Percentiles rank a stretch among this genome's conserved stretches.
phyloP scores from a whole-genome alignment of 2,329 filamentous ascomycete species.

The Phialophora macrospora region DNA sequence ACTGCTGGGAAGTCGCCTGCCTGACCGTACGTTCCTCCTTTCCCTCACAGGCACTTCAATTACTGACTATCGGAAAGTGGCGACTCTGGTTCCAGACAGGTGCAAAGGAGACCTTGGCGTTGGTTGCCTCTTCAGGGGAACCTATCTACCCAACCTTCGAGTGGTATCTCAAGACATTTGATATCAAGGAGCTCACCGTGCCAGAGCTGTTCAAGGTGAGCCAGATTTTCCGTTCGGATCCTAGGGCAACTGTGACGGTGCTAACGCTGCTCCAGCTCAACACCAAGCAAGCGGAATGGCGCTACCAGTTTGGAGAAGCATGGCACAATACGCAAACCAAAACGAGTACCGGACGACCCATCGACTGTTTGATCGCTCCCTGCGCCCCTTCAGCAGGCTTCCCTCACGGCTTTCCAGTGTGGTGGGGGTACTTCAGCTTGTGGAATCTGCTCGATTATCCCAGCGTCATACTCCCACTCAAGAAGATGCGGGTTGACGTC shows the following conservation, averaged over 20 bases:
- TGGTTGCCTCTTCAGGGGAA: conserved; percentile 61
- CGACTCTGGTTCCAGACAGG: conserved; percentile 66
- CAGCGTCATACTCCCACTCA: conserved; percentile 64
- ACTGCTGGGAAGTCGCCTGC: conserved; percentile 30
- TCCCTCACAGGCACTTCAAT: conserved; percentile 51
- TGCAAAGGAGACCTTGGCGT: conserved; percentile 58
- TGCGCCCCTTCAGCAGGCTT: conserved; percentile 41
- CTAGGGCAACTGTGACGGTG: background rate
- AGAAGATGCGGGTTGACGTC: conserved; percentile 47
- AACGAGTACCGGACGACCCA: conserved; percentile 46
- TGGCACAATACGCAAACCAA: conserved; percentile 49
- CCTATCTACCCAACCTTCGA: conserved; percentile 63
- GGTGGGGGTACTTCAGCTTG: conserved; percentile 69
- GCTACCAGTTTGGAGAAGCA: conserved; percentile 51
- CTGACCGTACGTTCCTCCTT: conserved; percentile 46
- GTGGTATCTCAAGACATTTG: conserved; percentile 62
- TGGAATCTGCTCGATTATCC: conserved; percentile 75
- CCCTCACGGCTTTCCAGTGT: conserved; percentile 58
- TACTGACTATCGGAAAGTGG: conserved; percentile 56
- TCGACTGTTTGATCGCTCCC: conserved; percentile 33
- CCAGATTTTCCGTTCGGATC: background rate
- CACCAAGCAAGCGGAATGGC: conserved; percentile 50
- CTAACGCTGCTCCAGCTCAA: conserved; percentile 21
- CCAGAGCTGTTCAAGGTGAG: conserved; percentile 43
- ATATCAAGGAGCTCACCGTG: conserved; percentile 50